A percentile compares a stretch with the other conserved stretches of the same genome.
Evolutionary conservation across 2,329 filamentous ascomycete species (phyloP).

Genomic region (Talaromyces piceae): DNA sequence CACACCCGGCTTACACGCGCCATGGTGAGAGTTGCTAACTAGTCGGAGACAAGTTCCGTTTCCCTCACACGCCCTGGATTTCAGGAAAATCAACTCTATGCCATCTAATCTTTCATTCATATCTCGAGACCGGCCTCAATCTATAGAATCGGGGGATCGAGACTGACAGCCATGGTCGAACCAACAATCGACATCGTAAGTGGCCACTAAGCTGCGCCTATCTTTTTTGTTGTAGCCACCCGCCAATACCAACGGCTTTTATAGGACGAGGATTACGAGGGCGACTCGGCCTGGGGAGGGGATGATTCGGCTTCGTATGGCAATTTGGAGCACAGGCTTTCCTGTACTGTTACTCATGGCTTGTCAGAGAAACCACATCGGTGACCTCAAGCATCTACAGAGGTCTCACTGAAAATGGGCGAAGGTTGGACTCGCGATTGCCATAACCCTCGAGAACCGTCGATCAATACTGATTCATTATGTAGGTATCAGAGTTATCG

Average conservation of each 20-base stretch:
- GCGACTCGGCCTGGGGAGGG: conserved; percentile 4
- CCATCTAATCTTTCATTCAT: too few species aligned
- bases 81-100: too few species aligned
- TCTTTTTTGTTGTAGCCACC: background rate
- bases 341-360: background rate
- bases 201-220: background rate
- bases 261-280: conserved; percentile 5
- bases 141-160: background rate
- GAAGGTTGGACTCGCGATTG: conserved; percentile 9
- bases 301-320: conserved; percentile 5
- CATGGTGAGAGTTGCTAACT: too few species aligned
- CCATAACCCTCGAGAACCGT: background rate
- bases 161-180: background rate
- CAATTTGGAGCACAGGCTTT: background rate
- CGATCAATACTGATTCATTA: background rate
- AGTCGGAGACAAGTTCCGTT: too few species aligned
- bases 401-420: conserved; percentile 19
- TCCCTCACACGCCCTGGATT: too few species aligned
- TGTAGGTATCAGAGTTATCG: conserved; percentile 16
- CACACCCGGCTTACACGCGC: too few species aligned
- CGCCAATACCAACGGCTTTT: background rate
- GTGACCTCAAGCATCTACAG: conserved; percentile 17
- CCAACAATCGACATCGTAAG: background rate
- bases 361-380: conserved; percentile 18
- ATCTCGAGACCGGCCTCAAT: background rate